A percentile compares a stretch with the other conserved stretches of the same genome.
Evolutionary conservation across 305 asterid species (phyloP).

Genomic region (Plantago coronopus): DNA sequence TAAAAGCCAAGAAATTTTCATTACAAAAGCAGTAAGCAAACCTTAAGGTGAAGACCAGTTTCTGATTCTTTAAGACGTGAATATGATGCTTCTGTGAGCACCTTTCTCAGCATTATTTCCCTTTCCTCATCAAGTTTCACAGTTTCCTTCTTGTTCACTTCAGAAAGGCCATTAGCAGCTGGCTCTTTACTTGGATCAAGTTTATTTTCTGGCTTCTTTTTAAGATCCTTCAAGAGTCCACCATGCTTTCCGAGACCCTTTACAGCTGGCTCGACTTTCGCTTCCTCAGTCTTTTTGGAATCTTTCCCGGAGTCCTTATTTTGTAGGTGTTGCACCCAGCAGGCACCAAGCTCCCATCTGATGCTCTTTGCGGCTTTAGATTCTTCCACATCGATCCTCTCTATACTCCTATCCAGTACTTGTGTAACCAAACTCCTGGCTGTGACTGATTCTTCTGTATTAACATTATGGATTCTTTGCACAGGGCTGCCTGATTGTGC

Average conservation of each 20-base stretch:
- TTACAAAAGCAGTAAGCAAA: slow-evolving; percentile 25
- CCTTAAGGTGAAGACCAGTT: slow-evolving; percentile 92
- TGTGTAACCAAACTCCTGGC: slow-evolving; percentile 50
- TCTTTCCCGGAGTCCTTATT: slow-evolving; percentile 67
- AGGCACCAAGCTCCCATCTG: slow-evolving; percentile 94
- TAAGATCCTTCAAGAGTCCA: slow-evolving; percentile 72
- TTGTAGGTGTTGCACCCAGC: slow-evolving; percentile 94
- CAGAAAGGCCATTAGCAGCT: slow-evolving; percentile 34
- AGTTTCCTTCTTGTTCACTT: slow-evolving; percentile 40
- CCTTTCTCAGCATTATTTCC: slow-evolving; percentile 53
- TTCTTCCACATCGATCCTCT: slow-evolving; percentile 49
- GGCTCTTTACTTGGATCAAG: slow-evolving; percentile 42
- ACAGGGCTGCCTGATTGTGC: slow-evolving; percentile 47
- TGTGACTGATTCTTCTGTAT: slow-evolving; percentile 44
- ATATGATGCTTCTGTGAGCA: slow-evolving; percentile 66
- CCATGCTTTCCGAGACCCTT: slow-evolving; percentile 87
- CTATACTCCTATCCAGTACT: slow-evolving; percentile 57
- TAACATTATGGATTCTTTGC: slow-evolving; percentile 51
- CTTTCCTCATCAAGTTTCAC: slow-evolving; percentile 54
- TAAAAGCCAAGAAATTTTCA: slow-evolving; percentile 20
- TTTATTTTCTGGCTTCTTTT: slow-evolving; percentile 62
- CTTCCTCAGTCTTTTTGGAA: slow-evolving; percentile 53
- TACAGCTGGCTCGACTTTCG: slow-evolving; percentile 66
- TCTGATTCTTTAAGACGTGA: slow-evolving; percentile 79
- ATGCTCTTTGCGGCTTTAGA: slow-evolving; percentile 47